Conservation (phyloP, 176 grass and related monocot genomes). For the Musa acuminata region DNA sequence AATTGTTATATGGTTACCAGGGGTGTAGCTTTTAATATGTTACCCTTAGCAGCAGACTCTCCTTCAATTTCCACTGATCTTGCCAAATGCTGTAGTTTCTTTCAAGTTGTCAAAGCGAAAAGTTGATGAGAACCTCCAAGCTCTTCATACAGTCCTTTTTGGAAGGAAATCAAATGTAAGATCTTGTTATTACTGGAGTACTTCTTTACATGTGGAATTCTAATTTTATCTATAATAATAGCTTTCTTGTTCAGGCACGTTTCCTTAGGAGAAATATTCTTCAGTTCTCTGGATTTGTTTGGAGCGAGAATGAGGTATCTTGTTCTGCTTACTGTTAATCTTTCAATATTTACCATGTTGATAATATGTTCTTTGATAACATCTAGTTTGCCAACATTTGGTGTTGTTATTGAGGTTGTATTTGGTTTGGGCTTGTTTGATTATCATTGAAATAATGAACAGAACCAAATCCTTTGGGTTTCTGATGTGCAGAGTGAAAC, state of each 20-base stretch:
- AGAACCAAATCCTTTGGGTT: too few species aligned
- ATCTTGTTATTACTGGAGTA: background rate
- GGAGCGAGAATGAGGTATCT: slow-evolving; percentile 65
- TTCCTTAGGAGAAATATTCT: slow-evolving; percentile 81
- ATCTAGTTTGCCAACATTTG: background rate
- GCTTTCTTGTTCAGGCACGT: slow-evolving; percentile 37
- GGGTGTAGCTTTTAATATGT: background rate
- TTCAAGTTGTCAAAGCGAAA: slow-evolving; percentile 95
- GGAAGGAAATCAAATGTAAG: slow-evolving; percentile 77
- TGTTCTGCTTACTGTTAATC: slow-evolving; percentile 7
- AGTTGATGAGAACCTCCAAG: slow-evolving; percentile 64
- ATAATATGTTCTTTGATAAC: background rate
- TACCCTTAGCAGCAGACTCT: background rate
- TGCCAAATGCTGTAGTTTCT: slow-evolving; percentile 44
- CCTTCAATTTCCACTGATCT: slow-evolving; percentile 7
- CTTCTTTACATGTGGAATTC: background rate
- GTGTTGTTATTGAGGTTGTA: background rate
- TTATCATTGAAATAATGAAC: too few species aligned
- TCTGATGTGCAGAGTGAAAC: too few species aligned
- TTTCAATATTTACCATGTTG: background rate
- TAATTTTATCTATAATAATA: background rate
- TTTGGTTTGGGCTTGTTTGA: background rate
- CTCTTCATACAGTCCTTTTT: slow-evolving; percentile 69
- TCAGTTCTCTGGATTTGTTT: slow-evolving; percentile 96
- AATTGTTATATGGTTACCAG: background rate